A percentile compares a stretch with the other conserved stretches of the same genome.
Conservation (phyloP, 2,329 filamentous ascomycete genomes). For the Parastagonospora nodorum region DNA sequence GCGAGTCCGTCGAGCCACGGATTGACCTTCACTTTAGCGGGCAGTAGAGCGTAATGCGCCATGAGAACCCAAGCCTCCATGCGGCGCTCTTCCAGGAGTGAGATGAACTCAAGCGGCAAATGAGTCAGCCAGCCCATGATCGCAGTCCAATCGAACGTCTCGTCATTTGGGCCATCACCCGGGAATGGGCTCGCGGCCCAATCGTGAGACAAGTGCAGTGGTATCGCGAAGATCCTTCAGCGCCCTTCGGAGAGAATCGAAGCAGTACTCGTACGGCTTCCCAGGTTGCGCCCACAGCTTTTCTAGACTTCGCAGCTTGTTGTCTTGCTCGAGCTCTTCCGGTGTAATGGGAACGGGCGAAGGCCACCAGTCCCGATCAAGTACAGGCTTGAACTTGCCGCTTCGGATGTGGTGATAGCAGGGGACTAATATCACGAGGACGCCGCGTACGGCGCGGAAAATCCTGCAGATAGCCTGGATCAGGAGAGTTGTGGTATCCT, state of each 20-base stretch:
- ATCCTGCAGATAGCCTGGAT: conserved; percentile 10
- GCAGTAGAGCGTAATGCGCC: conserved; percentile 34
- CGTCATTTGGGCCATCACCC: neutral
- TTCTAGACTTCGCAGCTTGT: conserved; percentile 22
- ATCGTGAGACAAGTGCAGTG: conserved; percentile 29
- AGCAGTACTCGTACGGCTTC: conserved; percentile 30
- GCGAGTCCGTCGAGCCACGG: conserved; percentile 30
- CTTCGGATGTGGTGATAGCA: conserved; percentile 26
- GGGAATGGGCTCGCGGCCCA: conserved; percentile 10
- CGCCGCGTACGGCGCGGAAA: conserved; percentile 24
- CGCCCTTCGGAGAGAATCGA: conserved; percentile 20
- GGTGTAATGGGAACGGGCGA: conserved; percentile 12
- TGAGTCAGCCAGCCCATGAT: conserved; percentile 22
- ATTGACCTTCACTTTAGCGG: conserved; percentile 12
- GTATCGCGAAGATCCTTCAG: conserved; percentile 22
- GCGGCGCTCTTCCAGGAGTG: conserved; percentile 22
- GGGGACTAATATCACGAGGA: conserved; percentile 30
- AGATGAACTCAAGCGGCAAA: conserved; percentile 19
- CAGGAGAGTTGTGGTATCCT: conserved; percentile 1
- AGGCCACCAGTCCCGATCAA: conserved; percentile 36
- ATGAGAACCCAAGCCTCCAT: conserved; percentile 36
- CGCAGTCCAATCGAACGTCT: conserved; percentile 24
- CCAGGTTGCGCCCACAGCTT: conserved; percentile 27
- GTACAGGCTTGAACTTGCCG: conserved; percentile 19
- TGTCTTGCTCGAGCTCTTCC: conserved; percentile 19